These are phyloP conservation scores for Cytospora piceae DNA, from an alignment of 2,329 filamentous ascomycete genomes.

Conservation along the genomic window DNA sequence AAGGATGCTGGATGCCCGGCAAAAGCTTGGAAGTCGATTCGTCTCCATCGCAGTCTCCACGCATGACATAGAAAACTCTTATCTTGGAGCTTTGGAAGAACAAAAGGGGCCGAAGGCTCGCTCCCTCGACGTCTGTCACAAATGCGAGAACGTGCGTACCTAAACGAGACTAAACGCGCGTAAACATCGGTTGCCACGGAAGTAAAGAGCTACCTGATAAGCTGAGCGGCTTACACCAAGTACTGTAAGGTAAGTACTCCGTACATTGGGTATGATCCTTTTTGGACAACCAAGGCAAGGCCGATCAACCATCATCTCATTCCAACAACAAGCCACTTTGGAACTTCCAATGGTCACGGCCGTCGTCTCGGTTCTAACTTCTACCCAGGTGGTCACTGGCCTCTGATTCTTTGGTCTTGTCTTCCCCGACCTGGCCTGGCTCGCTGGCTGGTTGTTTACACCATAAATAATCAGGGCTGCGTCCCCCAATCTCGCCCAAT, in stretches of 20 bases:
- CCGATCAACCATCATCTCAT: neutral
- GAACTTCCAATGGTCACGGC: neutral
- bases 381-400: neutral
- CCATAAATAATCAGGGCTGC: neutral
- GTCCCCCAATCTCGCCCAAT: neutral
- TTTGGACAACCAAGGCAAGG: neutral
- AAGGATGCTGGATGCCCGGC: neutral
- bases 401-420: neutral
- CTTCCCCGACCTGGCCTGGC: neutral
- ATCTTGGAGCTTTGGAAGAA: neutral
- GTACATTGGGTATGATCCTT: neutral
- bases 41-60: neutral
- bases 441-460: neutral
- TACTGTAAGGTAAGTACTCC: neutral
- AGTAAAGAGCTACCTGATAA: neutral
- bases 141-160: too few species aligned
- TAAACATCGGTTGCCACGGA: neutral
- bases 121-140: neutral
- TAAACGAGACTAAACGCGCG: neutral
- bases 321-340: neutral
- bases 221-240: neutral
- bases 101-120: neutral
- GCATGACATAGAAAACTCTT: neutral
- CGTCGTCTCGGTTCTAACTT: neutral
- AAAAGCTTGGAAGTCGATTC: neutral